phyloP scores from a whole-genome alignment of 2,329 filamentous ascomycete genomes.

The Drechslerella coelobrocha region DNA sequence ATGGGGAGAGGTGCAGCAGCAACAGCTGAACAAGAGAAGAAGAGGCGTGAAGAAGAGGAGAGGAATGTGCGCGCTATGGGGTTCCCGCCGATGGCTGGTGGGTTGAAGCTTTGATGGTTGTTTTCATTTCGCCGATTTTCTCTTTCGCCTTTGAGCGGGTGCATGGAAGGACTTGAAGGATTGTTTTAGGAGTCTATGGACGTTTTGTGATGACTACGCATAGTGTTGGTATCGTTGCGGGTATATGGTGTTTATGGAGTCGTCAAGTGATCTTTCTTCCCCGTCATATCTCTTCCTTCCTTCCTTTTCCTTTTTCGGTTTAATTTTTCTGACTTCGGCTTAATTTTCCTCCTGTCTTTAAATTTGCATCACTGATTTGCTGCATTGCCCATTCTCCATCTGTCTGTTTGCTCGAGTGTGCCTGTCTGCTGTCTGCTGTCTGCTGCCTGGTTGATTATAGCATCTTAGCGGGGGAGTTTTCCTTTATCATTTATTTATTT shows the following conservation, averaged over 20 bases:
- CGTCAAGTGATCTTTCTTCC: neutral
- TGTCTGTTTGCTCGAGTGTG: too few relatives aligned
- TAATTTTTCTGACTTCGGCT: neutral
- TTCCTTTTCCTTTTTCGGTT: neutral
- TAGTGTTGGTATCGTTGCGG: too few relatives aligned
- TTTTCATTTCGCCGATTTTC: neutral
- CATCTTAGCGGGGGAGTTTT: too few relatives aligned
- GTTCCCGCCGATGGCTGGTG: slow-evolving; percentile 53
- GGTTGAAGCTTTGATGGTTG: slow-evolving; percentile 43
- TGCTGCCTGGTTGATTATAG: too few relatives aligned
- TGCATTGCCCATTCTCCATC: too few relatives aligned
- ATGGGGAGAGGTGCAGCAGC: neutral
- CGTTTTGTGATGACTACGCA: neutral
- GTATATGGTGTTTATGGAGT: neutral
- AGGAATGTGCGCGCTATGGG: slow-evolving; percentile 55
- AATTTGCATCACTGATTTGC: too few relatives aligned
- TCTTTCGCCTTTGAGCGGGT: neutral
- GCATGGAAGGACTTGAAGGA: neutral
- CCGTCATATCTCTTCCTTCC: neutral
- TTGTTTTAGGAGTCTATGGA: neutral
- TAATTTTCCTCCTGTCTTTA: neutral
- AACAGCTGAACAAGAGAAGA: neutral
- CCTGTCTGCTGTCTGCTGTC: too few relatives aligned
- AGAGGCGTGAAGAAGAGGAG: slow-evolving; percentile 48
- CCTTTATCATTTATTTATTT: too few relatives aligned